Base-by-base conservation (phyloP, 768 basidiomycete species). In the Clathrus columnatus region DNA sequence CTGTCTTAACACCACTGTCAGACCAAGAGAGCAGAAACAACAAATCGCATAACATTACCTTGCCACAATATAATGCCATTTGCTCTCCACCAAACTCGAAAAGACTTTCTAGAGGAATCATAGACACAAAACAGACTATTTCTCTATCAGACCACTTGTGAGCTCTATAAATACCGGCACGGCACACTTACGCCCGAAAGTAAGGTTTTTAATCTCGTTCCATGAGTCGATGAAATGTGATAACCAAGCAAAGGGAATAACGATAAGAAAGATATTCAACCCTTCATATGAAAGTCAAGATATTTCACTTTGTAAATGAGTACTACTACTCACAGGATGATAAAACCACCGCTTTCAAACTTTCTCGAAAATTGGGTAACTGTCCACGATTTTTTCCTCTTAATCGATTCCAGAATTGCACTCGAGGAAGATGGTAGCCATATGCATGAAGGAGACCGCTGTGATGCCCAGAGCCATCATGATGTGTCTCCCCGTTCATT, bases 31-130 rank as follows among this genome's bases (percentile, higher is more conserved):
- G 10, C 18, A 21, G 21, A 5, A 7, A 50, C 10, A 16, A 23
- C 43, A 21, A 3, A 36, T 11, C n/a, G 11, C 14, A 54, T 41
- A 18, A 27, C 30, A 48, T 18, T 28, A 59, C 71, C 58, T 69
- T 71, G 2, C 80, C 78, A 16, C 72, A 72, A 60, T 84, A 86
- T 49, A 75, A 71, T 1, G 77, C 70, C 72, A 79, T 67, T 71
- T 68, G 79, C 74, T 62, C 84, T 8, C 74, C 76, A 41, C 80
- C 80, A 69, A 74, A 87, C 59, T 88, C 85, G 60, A 85, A 82
- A 1, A 85, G 61, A 49, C 75, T 72, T 57, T 85, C 83, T 5
- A 87, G 72, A 7, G 85, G 81, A 6, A 88, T 72, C 54, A 87
- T 82, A 4, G 80, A 71, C 48, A 85, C 68, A 64, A 86, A 84